Base-by-base conservation (phyloP, 2,329 filamentous ascomycete species). In the Kalaharituber pfeilii region DNA sequence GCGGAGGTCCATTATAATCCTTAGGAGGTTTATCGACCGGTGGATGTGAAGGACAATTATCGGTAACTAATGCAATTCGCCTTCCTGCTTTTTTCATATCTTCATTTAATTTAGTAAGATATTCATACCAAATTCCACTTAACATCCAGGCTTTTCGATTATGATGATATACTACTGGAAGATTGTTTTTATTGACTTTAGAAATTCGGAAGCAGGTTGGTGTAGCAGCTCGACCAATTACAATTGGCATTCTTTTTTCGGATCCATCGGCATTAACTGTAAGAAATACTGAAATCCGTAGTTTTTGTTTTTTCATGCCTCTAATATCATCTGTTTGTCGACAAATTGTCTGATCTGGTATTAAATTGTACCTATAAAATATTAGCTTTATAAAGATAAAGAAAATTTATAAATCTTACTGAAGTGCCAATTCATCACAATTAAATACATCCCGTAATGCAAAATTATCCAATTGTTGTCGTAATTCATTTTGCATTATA, bases 121-220 rank as follows among this genome's bases (percentile, higher is more conserved):
- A 59, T 49, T 59, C 56, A 22, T 58, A 59, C 57, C 57, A 59
- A 20, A 59, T 50, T 27, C 57, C 57, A 24, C 56, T 56, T 25
- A 57, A 57, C 49, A 65, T 53, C 53, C 59, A 63, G n/a, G 60
- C 59, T 45, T 64, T 62, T 15, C 56, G 55, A 55, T 64, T 64
- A 49, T 60, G 57, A 20, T 61, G 59, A 59, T 64, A 65, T 20
- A 58, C 53, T 33, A 60, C 59, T 18, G 54, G 58, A 6, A 65
- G 55, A 26, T 64, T 61, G 22, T 60, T 53, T 4, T 62, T 53
- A 52, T 65, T 66, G 11, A 62, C 56, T 6, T 54, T 45, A n/a
- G 57, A 53, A 3, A 49, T 51, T 15, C 50, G 20, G 30, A 66
- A 59, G 13, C 62, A 54, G 11, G 52, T 50, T 4, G 63, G 64